Evolutionary conservation across 2,329 filamentous ascomycete genomes (phyloP), one percentile per base, ranked within the genome.

Genomic region (Aspergillus sp.): DNA sequence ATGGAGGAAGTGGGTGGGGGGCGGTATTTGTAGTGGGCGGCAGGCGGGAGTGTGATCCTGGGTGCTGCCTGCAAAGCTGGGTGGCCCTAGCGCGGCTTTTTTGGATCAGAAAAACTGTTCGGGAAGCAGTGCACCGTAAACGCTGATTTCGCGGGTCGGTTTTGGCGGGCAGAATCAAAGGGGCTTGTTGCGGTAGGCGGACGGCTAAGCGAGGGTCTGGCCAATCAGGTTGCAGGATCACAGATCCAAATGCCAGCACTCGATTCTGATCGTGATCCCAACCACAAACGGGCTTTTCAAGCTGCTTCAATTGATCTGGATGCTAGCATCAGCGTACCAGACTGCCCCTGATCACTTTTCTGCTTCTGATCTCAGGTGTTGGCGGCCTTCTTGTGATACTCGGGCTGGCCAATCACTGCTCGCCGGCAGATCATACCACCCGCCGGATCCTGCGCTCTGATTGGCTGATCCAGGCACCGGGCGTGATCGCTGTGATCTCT

Each of bases 1-100:
- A n/a, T n/a, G 56, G 58, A 57, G 55, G 44, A 50, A 47, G 58
- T 61, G 56, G 53, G 58, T 57, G 56, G 56, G 58, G 58, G 55
- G 44, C 49, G 48, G 59, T 61, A 62, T 60, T 60, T 58, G 55
- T 57, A 61, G 51, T 45, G 47, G 47, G 38, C 48, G 47, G 53
- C n/a, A 42, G 42, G 45, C 30, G 48, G 49, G 47, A 36, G 43
- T 40, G 49, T 61, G 55, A 60, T 61, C 54, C 58, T 46, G 45
- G 41, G 34, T 27, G 33, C 41, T 45, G 41, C 39, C 44, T 43
- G 43, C 37, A 37, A 47, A 39, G 30, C 37, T 45, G 41, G 42
- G 41, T 37, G 43, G 45, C 32, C 46, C 47, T 48, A 51, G 48
- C 48, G 48, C 42, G 27, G 30, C 29, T 43, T 43, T 34, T 36